Conservation (phyloP, 371 early-diverging fungal genomes). For the Actinomortierella wolfii region DNA sequence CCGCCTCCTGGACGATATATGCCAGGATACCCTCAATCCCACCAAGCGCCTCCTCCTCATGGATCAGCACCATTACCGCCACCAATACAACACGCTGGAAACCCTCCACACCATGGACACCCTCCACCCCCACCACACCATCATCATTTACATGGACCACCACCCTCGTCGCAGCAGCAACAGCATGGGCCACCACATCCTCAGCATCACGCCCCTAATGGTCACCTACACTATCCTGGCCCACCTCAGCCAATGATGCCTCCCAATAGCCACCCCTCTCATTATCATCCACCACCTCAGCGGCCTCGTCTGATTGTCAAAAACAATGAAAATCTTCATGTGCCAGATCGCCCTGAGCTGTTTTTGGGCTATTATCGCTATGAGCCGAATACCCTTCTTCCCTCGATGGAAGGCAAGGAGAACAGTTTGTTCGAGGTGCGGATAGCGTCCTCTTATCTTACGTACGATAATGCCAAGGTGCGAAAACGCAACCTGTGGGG, state of each 20-base stretch:
- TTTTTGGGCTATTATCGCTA: constrained; percentile 57
- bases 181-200: no score
- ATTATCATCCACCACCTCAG: neutral
- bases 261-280: neutral
- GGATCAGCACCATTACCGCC: no score
- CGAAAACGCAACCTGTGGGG: constrained; percentile 79
- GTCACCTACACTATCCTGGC: constrained; percentile 5
- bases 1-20: constrained; percentile 6
- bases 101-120: neutral
- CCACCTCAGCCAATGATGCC: neutral
- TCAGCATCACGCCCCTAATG: constrained; percentile 1
- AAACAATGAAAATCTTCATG: constrained; percentile 54
- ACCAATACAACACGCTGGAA: no score
- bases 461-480: constrained; percentile 60
- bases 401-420: constrained; percentile 52
- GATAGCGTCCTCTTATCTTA: constrained; percentile 57
- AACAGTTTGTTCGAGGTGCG: constrained; percentile 64
- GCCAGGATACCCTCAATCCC: no score
- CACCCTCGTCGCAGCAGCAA: neutral
- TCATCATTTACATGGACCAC: neutral
- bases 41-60: no score
- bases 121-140: neutral
- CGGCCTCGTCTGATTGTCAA: constrained; percentile 53
- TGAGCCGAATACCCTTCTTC: constrained; percentile 53
- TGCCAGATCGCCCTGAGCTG: constrained; percentile 50